Conservation (phyloP, 2,329 filamentous ascomycete genomes). For the Neonectria hederae region DNA sequence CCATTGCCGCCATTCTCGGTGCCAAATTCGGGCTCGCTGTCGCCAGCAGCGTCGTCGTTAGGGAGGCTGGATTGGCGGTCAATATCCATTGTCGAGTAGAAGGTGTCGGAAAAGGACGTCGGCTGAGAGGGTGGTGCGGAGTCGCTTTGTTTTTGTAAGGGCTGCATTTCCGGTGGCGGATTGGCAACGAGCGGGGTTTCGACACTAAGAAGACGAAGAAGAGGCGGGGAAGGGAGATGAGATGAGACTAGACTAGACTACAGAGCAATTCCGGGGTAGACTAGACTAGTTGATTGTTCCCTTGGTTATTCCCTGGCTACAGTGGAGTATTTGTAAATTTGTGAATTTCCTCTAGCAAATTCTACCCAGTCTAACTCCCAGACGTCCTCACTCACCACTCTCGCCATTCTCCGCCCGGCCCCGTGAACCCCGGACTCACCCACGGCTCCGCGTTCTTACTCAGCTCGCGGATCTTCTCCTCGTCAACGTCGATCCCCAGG, state of each 20-base stretch:
- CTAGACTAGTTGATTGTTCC: too few relatives aligned
- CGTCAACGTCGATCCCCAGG: conserved; percentile 76
- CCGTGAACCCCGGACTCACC: conserved; percentile 48
- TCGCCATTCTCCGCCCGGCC: conserved; percentile 23
- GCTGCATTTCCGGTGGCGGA: conserved; percentile 16
- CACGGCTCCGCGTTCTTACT: conserved; percentile 69
- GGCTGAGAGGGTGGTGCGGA: conserved; percentile 5
- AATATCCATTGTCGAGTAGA: not conserved
- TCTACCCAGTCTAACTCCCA: too few relatives aligned
- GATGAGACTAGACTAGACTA: too few relatives aligned
- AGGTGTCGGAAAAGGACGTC: conserved; percentile 2
- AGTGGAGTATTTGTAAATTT: not conserved
- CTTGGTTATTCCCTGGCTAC: not conserved
- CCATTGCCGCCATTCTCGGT: not conserved
- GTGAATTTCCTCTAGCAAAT: too few relatives aligned
- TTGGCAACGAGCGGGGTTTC: not conserved
- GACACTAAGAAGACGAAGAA: not conserved
- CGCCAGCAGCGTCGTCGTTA: not conserved
- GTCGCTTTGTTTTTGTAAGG: not conserved
- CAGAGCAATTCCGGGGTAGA: not conserved
- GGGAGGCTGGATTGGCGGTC: not conserved
- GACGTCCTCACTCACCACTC: conserved; percentile 16
- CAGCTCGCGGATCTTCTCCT: conserved; percentile 70
- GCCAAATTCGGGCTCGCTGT: not conserved
- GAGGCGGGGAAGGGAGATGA: not conserved